Conservation (phyloP, 2,329 filamentous ascomycete genomes). For the Cladosporium colombiae region DNA sequence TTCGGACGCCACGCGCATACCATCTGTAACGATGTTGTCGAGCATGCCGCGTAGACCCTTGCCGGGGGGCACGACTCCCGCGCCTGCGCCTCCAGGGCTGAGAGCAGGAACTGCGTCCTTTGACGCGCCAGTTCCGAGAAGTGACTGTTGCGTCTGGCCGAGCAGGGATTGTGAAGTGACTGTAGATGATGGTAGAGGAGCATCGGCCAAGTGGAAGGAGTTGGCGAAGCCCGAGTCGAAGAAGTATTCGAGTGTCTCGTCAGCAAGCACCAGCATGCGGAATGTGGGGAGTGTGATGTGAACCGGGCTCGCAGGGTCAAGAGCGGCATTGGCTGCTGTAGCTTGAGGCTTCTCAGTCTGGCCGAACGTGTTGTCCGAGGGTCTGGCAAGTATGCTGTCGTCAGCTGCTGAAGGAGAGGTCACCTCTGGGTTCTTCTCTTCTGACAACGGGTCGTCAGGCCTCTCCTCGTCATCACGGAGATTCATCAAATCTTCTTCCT, state of each 20-base stretch:
- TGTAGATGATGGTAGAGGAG: slow-evolving; percentile 50
- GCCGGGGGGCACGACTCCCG: slow-evolving; percentile 61
- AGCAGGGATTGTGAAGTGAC: slow-evolving; percentile 66
- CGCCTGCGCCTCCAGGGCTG: slow-evolving; percentile 36
- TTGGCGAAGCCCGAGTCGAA: slow-evolving; percentile 95
- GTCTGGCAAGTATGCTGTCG: slow-evolving; percentile 30
- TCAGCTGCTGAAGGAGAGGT: slow-evolving; percentile 27
- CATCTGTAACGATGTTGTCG: slow-evolving; percentile 96
- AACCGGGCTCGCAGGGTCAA: slow-evolving; percentile 89
- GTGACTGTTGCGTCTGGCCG: slow-evolving; percentile 58
- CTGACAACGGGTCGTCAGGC: slow-evolving; percentile 9
- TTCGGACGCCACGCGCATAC: slow-evolving; percentile 92
- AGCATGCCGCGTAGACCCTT: slow-evolving; percentile 88
- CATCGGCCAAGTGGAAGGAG: slow-evolving; percentile 84
- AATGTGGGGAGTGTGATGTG: slow-evolving; percentile 97
- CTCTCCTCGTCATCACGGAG: slow-evolving; percentile 48
- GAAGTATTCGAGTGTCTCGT: slow-evolving; percentile 93
- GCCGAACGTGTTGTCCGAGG: slow-evolving; percentile 37
- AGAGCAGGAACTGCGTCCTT: slow-evolving; percentile 27
- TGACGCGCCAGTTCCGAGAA: slow-evolving; percentile 23
- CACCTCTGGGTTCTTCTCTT: slow-evolving; percentile 14
- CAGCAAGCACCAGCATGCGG: slow-evolving; percentile 95
- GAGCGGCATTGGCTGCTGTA: slow-evolving; percentile 80
- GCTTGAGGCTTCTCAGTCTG: slow-evolving; percentile 56
- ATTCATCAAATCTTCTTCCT: slow-evolving; percentile 56